phyloP scores from a whole-genome alignment of 768 basidiomycete genomes.

The Mycena belliarum region DNA sequence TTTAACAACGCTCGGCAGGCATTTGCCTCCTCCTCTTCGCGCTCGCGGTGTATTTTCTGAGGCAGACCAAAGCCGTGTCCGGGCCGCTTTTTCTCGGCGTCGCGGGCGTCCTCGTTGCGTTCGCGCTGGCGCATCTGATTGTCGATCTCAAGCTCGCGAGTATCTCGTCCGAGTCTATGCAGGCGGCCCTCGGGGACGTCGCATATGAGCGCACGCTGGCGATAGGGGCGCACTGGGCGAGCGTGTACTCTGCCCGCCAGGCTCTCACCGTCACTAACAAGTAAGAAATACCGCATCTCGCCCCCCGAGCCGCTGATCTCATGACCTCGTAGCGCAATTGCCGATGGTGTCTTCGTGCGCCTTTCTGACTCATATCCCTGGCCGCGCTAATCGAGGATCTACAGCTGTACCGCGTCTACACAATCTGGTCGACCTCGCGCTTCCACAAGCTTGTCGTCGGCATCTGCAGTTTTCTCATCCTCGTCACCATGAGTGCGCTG shows the following conservation, averaged over 20 bases:
- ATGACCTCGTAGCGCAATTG: neutral
- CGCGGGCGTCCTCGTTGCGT: neutral
- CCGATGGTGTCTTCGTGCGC: neutral
- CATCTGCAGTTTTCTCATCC: neutral
- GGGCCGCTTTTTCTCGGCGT: neutral
- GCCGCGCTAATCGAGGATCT: too few species aligned
- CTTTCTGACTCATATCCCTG: too few species aligned
- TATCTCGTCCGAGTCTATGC: neutral
- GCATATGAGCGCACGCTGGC: neutral
- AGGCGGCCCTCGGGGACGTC: neutral
- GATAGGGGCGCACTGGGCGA: neutral
- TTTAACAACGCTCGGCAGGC: too few species aligned
- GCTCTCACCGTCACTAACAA: neutral
- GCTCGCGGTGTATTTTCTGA: neutral
- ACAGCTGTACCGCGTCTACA: neutral
- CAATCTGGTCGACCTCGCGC: neutral
- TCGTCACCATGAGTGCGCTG: neutral
- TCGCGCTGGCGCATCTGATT: neutral
- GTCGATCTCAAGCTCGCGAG: neutral
- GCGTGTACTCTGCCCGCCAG: neutral
- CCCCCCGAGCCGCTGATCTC: neutral
- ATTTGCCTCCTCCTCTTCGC: constrained; percentile 6
- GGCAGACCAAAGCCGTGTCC: neutral
- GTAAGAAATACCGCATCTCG: neutral
- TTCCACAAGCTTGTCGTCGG: neutral